Evolutionary conservation across 257 asterid species (phyloP).

Genomic region (Fraxinus pennsylvanica): DNA sequence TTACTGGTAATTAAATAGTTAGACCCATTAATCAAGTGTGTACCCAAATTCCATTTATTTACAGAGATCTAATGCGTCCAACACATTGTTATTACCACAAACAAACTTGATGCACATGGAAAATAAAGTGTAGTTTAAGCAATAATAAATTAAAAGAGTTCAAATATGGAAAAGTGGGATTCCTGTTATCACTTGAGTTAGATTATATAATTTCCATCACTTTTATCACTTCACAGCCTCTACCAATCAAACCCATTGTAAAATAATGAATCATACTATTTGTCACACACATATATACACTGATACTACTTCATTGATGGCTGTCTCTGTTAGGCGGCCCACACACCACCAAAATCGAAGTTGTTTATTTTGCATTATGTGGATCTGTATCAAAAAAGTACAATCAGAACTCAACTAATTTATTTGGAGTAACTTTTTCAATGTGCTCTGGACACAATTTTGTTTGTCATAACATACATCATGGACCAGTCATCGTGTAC

Average conservation of each 20-base stretch:
- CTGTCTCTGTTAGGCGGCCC: neutral
- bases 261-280: neutral
- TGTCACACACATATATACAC: neutral
- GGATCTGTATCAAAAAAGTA: neutral
- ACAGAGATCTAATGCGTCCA: neutral
- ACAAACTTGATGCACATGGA: neutral
- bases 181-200: neutral
- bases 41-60: neutral
- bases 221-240: neutral
- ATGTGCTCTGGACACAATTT: neutral
- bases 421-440: neutral
- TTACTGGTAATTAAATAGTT: no score
- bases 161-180: neutral
- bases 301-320: neutral
- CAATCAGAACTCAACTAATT: neutral
- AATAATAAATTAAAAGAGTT: neutral
- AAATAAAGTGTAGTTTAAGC: neutral
- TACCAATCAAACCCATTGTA: neutral
- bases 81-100: neutral
- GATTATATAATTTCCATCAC: neutral
- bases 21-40: neutral
- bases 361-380: neutral
- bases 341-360: neutral
- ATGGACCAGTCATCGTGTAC: neutral
- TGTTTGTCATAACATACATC: neutral